phyloP scores from a whole-genome alignment of 164 flowering plant species.

The Amborella trichopoda region DNA sequence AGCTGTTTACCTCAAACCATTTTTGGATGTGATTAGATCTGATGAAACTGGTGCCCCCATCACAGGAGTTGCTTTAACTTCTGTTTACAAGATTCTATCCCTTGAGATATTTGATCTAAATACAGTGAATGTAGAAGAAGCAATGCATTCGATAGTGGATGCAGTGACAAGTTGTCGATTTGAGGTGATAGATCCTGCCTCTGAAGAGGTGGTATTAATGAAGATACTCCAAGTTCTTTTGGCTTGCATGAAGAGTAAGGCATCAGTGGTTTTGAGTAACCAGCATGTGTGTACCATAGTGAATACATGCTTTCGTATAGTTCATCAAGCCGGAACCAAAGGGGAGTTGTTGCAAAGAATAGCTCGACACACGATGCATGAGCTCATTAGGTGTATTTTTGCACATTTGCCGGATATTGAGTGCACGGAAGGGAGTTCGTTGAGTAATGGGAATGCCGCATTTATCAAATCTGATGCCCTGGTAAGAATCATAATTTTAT shows the following conservation, averaged over 20 bases:
- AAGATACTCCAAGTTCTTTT: conserved; percentile 43
- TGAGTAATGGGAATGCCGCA: conserved; percentile 5
- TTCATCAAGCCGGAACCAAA: conserved; percentile 39
- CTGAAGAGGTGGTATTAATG: conserved; percentile 41
- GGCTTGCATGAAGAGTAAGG: conserved; percentile 41
- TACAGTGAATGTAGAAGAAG: conserved; percentile 26
- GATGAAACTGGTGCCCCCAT: conserved; percentile 51
- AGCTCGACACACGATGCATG: conserved; percentile 48
- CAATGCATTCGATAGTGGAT: conserved; percentile 32
- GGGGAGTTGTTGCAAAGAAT: conserved; percentile 43
- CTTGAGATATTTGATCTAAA: conserved; percentile 28
- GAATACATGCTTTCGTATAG: conserved; percentile 37
- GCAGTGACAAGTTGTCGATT: conserved; percentile 46
- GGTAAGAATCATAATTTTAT: not conserved
- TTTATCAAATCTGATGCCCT: conserved; percentile 14
- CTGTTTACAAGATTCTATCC: conserved; percentile 30
- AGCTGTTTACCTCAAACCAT: conserved; percentile 28
- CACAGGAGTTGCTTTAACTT: conserved; percentile 37
- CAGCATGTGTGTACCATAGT: conserved; percentile 47
- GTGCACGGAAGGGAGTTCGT: conserved; percentile 5
- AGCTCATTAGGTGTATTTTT: conserved; percentile 35
- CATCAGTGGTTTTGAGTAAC: conserved; percentile 27
- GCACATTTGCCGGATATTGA: conserved; percentile 20
- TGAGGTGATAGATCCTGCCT: conserved; percentile 46
- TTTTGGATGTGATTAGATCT: conserved; percentile 35